Evolutionary conservation across 495 filamentous ascomycete species (phyloP).

Genomic region (Aspergillus carlsbadensis): DNA sequence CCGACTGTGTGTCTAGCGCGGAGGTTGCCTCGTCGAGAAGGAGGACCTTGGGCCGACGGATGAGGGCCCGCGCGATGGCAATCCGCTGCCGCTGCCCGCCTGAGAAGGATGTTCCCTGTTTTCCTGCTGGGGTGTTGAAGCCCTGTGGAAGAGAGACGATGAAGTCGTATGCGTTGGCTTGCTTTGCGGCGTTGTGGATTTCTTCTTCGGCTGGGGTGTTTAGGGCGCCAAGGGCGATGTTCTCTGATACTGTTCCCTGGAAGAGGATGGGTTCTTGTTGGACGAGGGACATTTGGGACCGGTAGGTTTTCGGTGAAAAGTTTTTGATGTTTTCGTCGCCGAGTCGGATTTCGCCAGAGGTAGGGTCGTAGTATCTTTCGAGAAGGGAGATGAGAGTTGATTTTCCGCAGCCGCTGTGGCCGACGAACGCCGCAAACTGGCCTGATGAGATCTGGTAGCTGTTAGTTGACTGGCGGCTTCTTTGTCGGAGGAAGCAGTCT

Average conservation of each 20-base stretch:
- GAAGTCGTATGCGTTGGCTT: conserved; percentile 87
- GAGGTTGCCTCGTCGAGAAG: conserved; percentile 83
- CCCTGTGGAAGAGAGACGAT: conserved; percentile 74
- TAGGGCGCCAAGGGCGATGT: conserved; percentile 57
- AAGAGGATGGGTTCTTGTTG: conserved; percentile 85
- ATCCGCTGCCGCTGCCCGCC: conserved; percentile 85
- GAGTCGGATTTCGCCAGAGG: conserved; percentile 50
- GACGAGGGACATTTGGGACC: conserved; percentile 72
- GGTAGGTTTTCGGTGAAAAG: conserved; percentile 41
- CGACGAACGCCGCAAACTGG: conserved; percentile 68
- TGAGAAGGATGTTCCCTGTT: conserved; percentile 74
- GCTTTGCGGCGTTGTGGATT: conserved; percentile 56
- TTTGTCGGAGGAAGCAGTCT: conserved; percentile 41
- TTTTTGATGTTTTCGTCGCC: conserved; percentile 50
- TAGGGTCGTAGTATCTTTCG: conserved; percentile 61
- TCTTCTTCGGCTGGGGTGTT: conserved; percentile 70
- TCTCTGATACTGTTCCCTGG: conserved; percentile 80
- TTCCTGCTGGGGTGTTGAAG: conserved; percentile 72
- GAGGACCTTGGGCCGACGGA: conserved; percentile 67
- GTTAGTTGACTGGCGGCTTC: conserved; percentile 62
- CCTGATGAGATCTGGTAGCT: conserved; percentile 55
- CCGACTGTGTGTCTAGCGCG: conserved; percentile 75
- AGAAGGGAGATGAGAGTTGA: conserved; percentile 64
- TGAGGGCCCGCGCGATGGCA: conserved; percentile 70
- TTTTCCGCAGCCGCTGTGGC: conserved; percentile 72